Evolutionary conservation across 108 stramenopile species (phyloP).

Genomic region (Skeletonema marinoi): DNA sequence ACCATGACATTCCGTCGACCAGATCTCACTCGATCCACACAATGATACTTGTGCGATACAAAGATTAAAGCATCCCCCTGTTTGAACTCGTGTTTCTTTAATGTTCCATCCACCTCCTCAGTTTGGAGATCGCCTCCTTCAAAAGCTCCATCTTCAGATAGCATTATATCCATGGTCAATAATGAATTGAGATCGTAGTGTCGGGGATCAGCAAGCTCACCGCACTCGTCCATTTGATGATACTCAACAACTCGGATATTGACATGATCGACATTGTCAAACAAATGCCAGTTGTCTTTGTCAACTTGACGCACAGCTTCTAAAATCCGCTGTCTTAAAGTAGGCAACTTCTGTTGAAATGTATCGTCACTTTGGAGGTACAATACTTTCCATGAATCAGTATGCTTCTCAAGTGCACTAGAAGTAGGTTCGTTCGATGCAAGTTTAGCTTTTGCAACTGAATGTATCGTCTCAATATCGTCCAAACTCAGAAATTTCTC

Average conservation of each 20-base stretch:
- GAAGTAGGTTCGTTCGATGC: background rate
- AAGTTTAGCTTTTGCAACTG: slow-evolving; percentile 12
- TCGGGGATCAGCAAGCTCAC: slow-evolving; percentile 20
- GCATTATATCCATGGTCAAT: slow-evolving; percentile 28
- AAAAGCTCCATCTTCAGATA: slow-evolving; percentile 20
- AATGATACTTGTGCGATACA: slow-evolving; percentile 34
- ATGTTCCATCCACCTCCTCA: slow-evolving; percentile 19
- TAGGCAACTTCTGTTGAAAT: slow-evolving; percentile 21
- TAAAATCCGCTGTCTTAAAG: slow-evolving; percentile 15
- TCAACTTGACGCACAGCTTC: slow-evolving; percentile 22
- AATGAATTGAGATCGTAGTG: slow-evolving; percentile 36
- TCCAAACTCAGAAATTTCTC: slow-evolving; percentile 23
- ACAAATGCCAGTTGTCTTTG: slow-evolving; percentile 20
- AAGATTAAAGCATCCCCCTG: slow-evolving; percentile 36
- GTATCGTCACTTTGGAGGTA: slow-evolving; percentile 24
- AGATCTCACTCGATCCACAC: slow-evolving; percentile 12
- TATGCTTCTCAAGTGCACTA: slow-evolving; percentile 9
- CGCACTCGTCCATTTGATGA: slow-evolving; percentile 29
- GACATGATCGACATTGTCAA: slow-evolving; percentile 31
- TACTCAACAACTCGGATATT: slow-evolving; percentile 33
- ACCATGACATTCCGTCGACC: slow-evolving; percentile 40
- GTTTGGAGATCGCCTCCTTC: slow-evolving; percentile 29
- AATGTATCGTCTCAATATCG: slow-evolving; percentile 23
- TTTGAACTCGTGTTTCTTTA: slow-evolving; percentile 20
- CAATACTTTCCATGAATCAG: slow-evolving; percentile 28